Conservation (phyloP, 768 basidiomycete genomes). For the Leccinellum luteum region DNA sequence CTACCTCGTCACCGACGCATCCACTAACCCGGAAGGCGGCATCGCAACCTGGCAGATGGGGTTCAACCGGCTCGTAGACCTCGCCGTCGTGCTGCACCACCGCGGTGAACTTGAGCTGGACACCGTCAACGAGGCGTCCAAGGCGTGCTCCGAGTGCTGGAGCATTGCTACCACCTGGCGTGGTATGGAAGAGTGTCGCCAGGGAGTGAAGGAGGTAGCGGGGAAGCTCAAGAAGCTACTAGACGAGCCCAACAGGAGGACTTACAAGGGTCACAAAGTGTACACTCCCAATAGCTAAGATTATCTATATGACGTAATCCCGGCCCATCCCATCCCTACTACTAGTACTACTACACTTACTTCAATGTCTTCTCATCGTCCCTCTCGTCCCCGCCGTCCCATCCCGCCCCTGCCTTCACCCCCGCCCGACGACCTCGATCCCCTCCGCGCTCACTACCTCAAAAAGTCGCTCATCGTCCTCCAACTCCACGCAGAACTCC, state of each 20-base stretch:
- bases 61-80: slow-evolving; percentile 66
- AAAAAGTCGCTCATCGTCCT: slow-evolving; percentile 93
- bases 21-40: slow-evolving; percentile 57
- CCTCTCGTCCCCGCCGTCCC: slow-evolving; percentile 1
- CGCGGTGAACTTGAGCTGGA: slow-evolving; percentile 71
- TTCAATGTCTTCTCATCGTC: background rate
- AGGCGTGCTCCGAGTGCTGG: slow-evolving; percentile 80
- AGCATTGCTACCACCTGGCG: slow-evolving; percentile 65
- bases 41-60: slow-evolving; percentile 63
- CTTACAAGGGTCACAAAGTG: slow-evolving; percentile 32
- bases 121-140: slow-evolving; percentile 61
- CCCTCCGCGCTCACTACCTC: slow-evolving; percentile 94
- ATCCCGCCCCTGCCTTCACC: slow-evolving; percentile 9
- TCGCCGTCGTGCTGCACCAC: slow-evolving; percentile 67
- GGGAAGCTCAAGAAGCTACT: slow-evolving; percentile 54
- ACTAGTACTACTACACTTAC: too few relatives aligned
- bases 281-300: slow-evolving; percentile 27
- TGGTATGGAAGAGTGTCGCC: slow-evolving; percentile 60
- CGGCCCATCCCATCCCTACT: background rate
- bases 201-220: slow-evolving; percentile 60
- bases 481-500: slow-evolving; percentile 79
- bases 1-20: slow-evolving; percentile 74
- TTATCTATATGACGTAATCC: slow-evolving; percentile 15
- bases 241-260: slow-evolving; percentile 32
- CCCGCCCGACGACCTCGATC: slow-evolving; percentile 50